Base-by-base conservation (phyloP, 2,329 filamentous ascomycete genomes). In the Aspergillus spinulosporus region DNA sequence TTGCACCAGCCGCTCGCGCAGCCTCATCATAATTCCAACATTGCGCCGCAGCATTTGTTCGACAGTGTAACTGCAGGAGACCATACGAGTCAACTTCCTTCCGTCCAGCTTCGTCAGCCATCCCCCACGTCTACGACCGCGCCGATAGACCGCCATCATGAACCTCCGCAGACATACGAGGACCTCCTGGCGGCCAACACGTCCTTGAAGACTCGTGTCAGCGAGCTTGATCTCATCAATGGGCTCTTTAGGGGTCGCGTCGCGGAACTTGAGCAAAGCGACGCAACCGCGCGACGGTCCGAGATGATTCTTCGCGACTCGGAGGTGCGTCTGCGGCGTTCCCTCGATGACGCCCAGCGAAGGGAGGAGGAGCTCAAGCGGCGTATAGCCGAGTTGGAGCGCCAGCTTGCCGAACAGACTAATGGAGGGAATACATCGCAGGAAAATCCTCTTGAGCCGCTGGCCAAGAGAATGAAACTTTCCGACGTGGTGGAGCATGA, bases 141-240 rank as follows among this genome's bases (percentile, higher is more conserved):
- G 67, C 65, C 82, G 57, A 83, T 85, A 60, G 76, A 82, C 58
- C 86, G 87, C 47, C 82, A 86, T 61, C 78, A 87, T 54, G 89
- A 92, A 57, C 80, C 84, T 3, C 85, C 89, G 0, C 88, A 91
- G 68, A 88, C 87, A 2, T 91, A 90, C 71, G 90, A 96, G 68
- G 87, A 89, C 59, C 82, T 96, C 26, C 79, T 91, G 51, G 87
- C 88, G 1, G 84, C 88, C 59, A 96, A 96, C 72, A 89, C 89
- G 4, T 88, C 87, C 49, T 81, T 97, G n/a, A 96, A 95, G 77
- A 99, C 94, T 0, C 87, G 94, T 42, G 93, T 99, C 34, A 94
- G 88, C 65, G 94, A 99, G 73, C 82, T 99, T 26, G 94, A 99
- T 71, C 84, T 99, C 51, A 97, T 99, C 78, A 97, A 92, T 67